phyloP scores from a whole-genome alignment of 306 rosid species.

The Vigna hirtella region DNA sequence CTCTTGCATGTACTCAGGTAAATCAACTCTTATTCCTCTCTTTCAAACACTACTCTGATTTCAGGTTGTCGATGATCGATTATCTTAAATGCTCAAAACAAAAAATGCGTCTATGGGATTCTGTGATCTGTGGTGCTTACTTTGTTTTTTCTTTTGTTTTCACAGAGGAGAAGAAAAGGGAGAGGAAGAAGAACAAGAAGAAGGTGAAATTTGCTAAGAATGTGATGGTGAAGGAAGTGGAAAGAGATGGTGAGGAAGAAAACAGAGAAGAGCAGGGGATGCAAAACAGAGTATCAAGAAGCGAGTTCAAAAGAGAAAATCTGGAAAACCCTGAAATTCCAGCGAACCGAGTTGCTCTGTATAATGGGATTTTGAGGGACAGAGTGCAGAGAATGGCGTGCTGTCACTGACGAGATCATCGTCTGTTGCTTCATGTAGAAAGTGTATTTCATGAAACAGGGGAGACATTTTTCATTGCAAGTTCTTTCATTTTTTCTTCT shows the following conservation, averaged over 20 bases:
- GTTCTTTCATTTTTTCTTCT: too few relatives aligned
- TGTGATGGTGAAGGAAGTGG: slow-evolving; percentile 72
- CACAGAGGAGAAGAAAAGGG: slow-evolving; percentile 57
- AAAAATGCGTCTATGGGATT: too few relatives aligned
- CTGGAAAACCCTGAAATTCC: slow-evolving; percentile 41
- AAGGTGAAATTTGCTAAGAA: slow-evolving; percentile 76
- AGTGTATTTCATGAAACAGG: slow-evolving; percentile 10
- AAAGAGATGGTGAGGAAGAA: slow-evolving; percentile 41
- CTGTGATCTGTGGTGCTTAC: background rate
- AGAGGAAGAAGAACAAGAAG: slow-evolving; percentile 52
- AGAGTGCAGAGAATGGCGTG: slow-evolving; percentile 41
- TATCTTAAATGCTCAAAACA: too few relatives aligned
- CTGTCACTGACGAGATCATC: slow-evolving; percentile 38
- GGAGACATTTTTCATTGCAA: background rate
- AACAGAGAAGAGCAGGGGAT: slow-evolving; percentile 46
- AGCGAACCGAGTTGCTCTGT: slow-evolving; percentile 51
- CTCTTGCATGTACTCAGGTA: slow-evolving; percentile 78
- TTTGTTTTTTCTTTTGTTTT: background rate
- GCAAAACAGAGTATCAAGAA: slow-evolving; percentile 35
- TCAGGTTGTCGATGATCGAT: too few relatives aligned
- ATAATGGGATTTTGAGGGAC: slow-evolving; percentile 54
- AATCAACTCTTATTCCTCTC: background rate
- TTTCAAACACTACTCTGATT: too few relatives aligned
- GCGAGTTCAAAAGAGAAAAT: slow-evolving; percentile 32
- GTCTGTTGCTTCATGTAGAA: background rate